A percentile compares a stretch with the other conserved stretches of the same genome.
Evolutionary conservation across 345 rosid species (phyloP).

Genomic region (Hypericum androsaemum): DNA sequence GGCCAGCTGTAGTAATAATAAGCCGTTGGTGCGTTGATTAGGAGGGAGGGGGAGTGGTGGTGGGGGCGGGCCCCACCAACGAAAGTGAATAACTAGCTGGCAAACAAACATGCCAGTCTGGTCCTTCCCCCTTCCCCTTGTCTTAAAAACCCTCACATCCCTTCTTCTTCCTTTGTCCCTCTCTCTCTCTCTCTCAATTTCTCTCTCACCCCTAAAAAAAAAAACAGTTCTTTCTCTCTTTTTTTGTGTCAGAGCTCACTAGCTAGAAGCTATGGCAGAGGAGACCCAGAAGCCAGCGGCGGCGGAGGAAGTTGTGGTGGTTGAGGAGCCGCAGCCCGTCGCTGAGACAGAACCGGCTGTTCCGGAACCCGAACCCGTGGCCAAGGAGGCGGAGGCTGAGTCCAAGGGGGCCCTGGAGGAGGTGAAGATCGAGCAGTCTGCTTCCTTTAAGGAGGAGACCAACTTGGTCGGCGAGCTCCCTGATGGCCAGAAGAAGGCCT

Average conservation of each 20-base stretch:
- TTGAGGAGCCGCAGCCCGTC: background rate
- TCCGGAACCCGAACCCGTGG: background rate
- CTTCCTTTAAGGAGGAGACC: conserved; percentile 22
- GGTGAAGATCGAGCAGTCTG: conserved; percentile 6
- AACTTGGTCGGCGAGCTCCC: conserved; percentile 18
- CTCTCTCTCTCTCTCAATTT: background rate
- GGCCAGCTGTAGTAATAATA: too few relatives aligned
- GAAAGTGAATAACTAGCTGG: background rate
- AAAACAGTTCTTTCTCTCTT: background rate
- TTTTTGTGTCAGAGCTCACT: too few relatives aligned
- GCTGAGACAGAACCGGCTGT: background rate
- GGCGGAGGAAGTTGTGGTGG: background rate
- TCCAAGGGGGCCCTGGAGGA: conserved; percentile 1
- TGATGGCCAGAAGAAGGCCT: conserved; percentile 18
- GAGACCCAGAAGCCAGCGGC: conserved; percentile 1
- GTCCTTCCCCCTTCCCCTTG: background rate
- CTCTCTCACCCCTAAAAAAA: too few relatives aligned
- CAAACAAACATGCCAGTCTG: conserved; percentile 2
- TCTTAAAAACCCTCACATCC: background rate
- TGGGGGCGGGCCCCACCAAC: background rate
- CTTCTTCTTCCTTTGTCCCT: background rate
- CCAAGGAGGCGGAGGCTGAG: too few relatives aligned
- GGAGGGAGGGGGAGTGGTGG: too few relatives aligned
- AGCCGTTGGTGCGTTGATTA: too few relatives aligned
- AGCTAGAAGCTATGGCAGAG: background rate